Conservation (phyloP, 306 rosid genomes). For the Dalbergia oliveri region DNA sequence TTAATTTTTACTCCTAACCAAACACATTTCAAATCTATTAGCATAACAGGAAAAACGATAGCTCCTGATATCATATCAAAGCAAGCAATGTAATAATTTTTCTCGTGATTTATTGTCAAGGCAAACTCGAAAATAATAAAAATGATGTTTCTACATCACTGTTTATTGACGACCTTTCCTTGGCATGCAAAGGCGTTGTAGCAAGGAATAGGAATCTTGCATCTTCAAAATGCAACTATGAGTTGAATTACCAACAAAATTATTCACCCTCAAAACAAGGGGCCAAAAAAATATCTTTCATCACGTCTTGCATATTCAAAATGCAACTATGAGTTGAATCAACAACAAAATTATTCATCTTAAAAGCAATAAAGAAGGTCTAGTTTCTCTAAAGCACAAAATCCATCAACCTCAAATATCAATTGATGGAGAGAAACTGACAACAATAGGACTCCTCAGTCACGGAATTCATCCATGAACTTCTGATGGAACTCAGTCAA, state of each 20-base stretch:
- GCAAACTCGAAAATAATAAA: no score
- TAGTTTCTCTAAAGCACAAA: constrained; percentile 18
- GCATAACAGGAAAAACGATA: no score
- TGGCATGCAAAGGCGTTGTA: neutral
- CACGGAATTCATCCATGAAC: constrained; percentile 80
- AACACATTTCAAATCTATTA: no score
- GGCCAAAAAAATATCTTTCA: neutral
- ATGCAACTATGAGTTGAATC: constrained; percentile 33
- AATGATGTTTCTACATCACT: neutral
- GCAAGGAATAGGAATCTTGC: neutral
- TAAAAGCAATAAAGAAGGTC: neutral
- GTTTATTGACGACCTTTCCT: neutral
- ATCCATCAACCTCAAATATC: constrained; percentile 14
- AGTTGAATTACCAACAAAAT: constrained; percentile 19
- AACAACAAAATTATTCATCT: constrained; percentile 37
- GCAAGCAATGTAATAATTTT: no score
- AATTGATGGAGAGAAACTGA: neutral
- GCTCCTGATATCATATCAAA: no score
- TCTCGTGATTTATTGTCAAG: no score
- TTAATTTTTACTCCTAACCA: no score
- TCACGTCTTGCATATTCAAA: constrained; percentile 36
- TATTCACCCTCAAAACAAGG: constrained; percentile 23
- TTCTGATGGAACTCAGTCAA: constrained; percentile 82
- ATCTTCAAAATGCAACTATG: constrained; percentile 43
- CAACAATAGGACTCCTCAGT: constrained; percentile 42